Percentiles rank a stretch among this genome's conserved stretches.
Conservation (phyloP, 148 eudicot genomes). For the Agrostemma githago region DNA sequence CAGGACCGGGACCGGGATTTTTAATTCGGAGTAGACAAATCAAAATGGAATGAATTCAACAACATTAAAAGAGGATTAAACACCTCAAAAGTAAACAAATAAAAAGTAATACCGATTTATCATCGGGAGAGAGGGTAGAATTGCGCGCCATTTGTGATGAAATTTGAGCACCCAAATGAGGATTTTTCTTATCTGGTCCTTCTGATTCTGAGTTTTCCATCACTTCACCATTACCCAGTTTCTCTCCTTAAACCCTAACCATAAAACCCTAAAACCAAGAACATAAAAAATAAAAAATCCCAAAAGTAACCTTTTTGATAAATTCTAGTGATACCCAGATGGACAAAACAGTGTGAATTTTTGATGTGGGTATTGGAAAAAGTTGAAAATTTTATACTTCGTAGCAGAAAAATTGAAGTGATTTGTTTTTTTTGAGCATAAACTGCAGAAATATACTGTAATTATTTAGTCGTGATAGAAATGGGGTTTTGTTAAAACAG, state of each 20-base stretch:
- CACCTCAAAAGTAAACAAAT: neutral
- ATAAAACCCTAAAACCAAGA: constrained; percentile 5
- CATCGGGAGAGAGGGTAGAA: constrained; percentile 51
- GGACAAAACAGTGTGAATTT: constrained; percentile 6
- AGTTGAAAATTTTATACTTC: constrained; percentile 4
- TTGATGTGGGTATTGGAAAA: neutral
- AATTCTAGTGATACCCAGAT: neutral
- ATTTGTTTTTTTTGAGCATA: neutral
- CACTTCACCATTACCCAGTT: constrained; percentile 28
- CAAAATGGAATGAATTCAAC: neutral
- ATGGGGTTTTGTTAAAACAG: neutral
- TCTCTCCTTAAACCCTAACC: constrained; percentile 20
- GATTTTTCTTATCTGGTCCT: constrained; percentile 61
- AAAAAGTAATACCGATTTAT: constrained; percentile 38
- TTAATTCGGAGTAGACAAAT: too few relatives aligned
- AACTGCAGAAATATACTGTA: neutral
- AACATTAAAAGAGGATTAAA: neutral
- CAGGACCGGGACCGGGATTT: too few relatives aligned
- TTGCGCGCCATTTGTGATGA: constrained; percentile 67
- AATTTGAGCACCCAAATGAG: constrained; percentile 39
- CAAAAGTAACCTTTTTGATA: neutral
- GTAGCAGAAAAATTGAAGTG: neutral
- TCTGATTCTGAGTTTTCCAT: constrained; percentile 58
- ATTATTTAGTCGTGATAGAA: neutral
- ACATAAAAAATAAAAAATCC: neutral